phyloP scores from a whole-genome alignment of 2,329 filamentous ascomycete species.

The Mycosphaerella sp. region DNA sequence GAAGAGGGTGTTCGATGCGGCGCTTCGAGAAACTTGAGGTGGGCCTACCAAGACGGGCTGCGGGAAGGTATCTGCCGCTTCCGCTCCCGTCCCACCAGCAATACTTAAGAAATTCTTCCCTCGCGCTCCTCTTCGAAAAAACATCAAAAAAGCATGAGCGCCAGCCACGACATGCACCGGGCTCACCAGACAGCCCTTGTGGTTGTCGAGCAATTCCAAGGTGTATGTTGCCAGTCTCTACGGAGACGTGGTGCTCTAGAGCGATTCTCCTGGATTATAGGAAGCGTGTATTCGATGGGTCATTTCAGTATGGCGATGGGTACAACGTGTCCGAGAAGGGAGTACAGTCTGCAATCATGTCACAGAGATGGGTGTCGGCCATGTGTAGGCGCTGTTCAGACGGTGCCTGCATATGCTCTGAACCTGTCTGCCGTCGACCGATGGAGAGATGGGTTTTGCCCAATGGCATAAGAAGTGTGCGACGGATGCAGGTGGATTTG shows the following conservation, averaged over 20 bases:
- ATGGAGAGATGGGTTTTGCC: no score
- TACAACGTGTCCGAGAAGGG: constrained; percentile 63
- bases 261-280: constrained; percentile 51
- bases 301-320: constrained; percentile 67
- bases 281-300: constrained; percentile 64
- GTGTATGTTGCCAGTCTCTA: constrained; percentile 63
- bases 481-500: no score
- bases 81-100: not conserved
- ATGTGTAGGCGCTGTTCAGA: not conserved
- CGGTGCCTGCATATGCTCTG: not conserved
- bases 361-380: not conserved
- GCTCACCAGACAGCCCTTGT: constrained; percentile 22
- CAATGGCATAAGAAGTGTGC: no score
- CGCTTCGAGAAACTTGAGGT: not conserved
- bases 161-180: constrained; percentile 62
- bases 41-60: no score
- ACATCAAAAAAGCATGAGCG: constrained; percentile 54
- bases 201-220: constrained; percentile 39
- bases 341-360: constrained; percentile 45
- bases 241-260: constrained; percentile 59
- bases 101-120: constrained; percentile 5
- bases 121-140: constrained; percentile 35
- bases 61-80: not conserved
- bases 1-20: not conserved
- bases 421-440: no score